Evolutionary conservation across 2,329 filamentous ascomycete genomes (phyloP).

Genomic region (Neofusicoccum sp.): DNA sequence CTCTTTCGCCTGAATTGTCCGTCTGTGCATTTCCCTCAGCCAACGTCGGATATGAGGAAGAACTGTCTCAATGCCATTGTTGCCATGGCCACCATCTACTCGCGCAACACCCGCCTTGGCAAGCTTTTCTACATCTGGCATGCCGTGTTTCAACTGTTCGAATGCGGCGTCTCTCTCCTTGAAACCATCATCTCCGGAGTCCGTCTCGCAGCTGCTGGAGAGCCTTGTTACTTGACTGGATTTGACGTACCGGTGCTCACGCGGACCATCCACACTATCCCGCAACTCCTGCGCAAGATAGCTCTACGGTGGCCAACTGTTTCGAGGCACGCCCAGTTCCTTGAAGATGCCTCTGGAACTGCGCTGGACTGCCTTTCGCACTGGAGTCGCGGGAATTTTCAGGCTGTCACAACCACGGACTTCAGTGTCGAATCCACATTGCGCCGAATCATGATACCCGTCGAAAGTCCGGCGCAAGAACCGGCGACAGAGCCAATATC

Average conservation of each 20-base stretch:
- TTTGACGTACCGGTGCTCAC: constrained; percentile 7
- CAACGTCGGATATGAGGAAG: constrained; percentile 14
- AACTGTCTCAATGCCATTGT: constrained; percentile 11
- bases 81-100: constrained; percentile 12
- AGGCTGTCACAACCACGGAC: neutral
- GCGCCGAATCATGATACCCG: constrained; percentile 7
- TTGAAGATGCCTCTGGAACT: neutral
- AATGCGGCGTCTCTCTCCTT: constrained; percentile 14
- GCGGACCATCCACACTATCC: constrained; percentile 3
- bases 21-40: neutral
- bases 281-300: constrained; percentile 10
- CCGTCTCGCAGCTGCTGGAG: neutral
- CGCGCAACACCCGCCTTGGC: constrained; percentile 10
- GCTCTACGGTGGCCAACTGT: constrained; percentile 12
- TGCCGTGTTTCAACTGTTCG: constrained; percentile 13
- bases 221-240: neutral
- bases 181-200: constrained; percentile 11
- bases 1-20: constrained; percentile 18
- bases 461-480: neutral
- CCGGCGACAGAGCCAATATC: neutral
- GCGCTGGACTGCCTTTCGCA: neutral
- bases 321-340: neutral
- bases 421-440: neutral
- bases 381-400: neutral
- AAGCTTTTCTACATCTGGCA: constrained; percentile 22